Evolutionary conservation across 2,329 filamentous ascomycete genomes (phyloP), one percentile per base, ranked within the genome.

Genomic region (Talaromyces sp.): DNA sequence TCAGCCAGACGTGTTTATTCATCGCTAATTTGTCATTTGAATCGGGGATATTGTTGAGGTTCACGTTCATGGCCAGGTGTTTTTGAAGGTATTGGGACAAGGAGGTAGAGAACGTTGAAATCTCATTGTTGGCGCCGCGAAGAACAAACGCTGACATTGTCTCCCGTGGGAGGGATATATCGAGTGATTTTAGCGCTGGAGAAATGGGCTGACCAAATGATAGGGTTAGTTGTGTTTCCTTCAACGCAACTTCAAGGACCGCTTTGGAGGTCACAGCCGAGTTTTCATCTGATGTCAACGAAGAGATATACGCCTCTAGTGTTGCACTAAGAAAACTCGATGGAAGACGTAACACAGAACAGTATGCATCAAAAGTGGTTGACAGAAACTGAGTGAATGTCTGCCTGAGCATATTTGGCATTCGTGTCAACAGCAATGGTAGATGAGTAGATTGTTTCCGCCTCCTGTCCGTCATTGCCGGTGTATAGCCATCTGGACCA

Each of bases 361-460:
- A 75, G 63, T 80, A 80, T 3, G 79, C 75, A 64, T 85, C 82
- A 67, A 85, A 85, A 61, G 74, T 79, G 1, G 78, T 73, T 5
- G 76, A 71, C 14, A 85, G 67, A 66, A 84, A 84, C 14, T 78
- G 70, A 57, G 82, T 68, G 58, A 85, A 77, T 2, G 76, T 75
- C 42, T 82, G 79, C 4, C 82, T 77, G 10, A 84, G 70, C 0
- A 78, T 70, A 36, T 75, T 80, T 1, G 83, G 82, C 68, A 84
- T 79, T 62, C 80, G 80, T 3, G 82, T 78, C 47, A 85, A 68
- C 14, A 85, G 71, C 14, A 85, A 68, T 0, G 82, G 82, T 3
- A 85, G 74, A 16, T 76, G 71, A 1, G 81, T 83, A 56, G 81
- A 81, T 1, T 72, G 65, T 4, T 73, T 69, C 23, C 66, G 65